Percentiles rank a stretch among this genome's conserved stretches.
These are phyloP conservation scores for Wilhelminamyces savonicus DNA, from an alignment of 805 yeast species.

Conservation along the genomic window DNA sequence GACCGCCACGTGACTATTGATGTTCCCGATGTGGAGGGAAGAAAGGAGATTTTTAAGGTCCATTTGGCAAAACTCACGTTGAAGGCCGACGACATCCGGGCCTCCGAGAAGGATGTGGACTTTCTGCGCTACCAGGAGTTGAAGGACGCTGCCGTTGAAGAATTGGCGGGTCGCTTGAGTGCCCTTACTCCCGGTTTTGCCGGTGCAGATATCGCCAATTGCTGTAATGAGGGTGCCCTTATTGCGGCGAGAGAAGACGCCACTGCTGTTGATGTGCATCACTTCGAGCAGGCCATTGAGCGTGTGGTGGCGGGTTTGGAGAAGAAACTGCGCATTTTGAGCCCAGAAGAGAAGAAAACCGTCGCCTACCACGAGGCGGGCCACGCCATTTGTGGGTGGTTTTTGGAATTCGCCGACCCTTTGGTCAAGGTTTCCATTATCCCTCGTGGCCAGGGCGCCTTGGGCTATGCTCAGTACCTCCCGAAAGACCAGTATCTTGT, in stretches of 20 bases:
- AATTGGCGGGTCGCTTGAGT: slow-evolving; percentile 75
- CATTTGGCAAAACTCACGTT: slow-evolving; percentile 61
- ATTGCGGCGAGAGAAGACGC: slow-evolving; percentile 82
- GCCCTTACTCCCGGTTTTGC: slow-evolving; percentile 93
- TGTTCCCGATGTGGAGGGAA: slow-evolving; percentile 82
- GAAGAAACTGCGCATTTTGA: slow-evolving; percentile 71
- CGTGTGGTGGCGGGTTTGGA: slow-evolving; percentile 94
- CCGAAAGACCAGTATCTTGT: slow-evolving; percentile 85
- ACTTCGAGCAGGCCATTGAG: slow-evolving; percentile 90
- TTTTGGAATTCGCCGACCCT: slow-evolving; percentile 81
- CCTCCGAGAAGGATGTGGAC: slow-evolving; percentile 30
- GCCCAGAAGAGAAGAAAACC: slow-evolving; percentile 72
- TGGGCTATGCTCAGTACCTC: slow-evolving; percentile 93
- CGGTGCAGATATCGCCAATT: slow-evolving; percentile 95
- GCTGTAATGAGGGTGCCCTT: slow-evolving; percentile 90
- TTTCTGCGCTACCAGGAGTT: slow-evolving; percentile 34
- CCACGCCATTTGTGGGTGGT: slow-evolving; percentile 96
- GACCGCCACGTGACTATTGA: slow-evolving; percentile 86
- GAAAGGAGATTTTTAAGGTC: slow-evolving; percentile 79
- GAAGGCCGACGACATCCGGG: slow-evolving; percentile 30
- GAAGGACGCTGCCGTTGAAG: slow-evolving; percentile 42
- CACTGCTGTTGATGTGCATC: slow-evolving; percentile 52
- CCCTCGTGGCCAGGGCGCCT: slow-evolving; percentile 91
- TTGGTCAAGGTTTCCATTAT: slow-evolving; percentile 87
- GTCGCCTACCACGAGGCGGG: slow-evolving; percentile 98